Conservation (phyloP, 441 rosid genomes). For the Mallotus japonicus region DNA sequence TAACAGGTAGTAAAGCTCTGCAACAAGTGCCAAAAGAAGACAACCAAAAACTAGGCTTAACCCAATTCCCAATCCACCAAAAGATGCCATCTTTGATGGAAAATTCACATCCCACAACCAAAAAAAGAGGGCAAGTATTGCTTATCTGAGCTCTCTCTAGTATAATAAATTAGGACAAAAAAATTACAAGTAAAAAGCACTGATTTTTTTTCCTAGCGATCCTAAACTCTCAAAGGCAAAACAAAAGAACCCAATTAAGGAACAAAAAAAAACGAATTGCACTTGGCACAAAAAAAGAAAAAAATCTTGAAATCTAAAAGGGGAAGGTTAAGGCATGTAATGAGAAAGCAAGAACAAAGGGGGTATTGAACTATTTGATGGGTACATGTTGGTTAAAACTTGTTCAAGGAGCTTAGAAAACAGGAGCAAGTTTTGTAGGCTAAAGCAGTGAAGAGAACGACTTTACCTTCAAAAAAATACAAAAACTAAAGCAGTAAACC, state of each 20-base stretch:
- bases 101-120: constrained; percentile 44
- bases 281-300: too few relatives aligned
- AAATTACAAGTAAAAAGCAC: neutral
- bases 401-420: constrained; percentile 21
- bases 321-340: neutral
- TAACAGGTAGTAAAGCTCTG: constrained; percentile 66
- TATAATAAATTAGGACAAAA: neutral
- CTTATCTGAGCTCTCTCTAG: too few relatives aligned
- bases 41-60: constrained; percentile 71
- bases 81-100: constrained; percentile 47
- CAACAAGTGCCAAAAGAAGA: constrained; percentile 68
- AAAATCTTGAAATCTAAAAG: constrained; percentile 1
- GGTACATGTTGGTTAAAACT: constrained; percentile 18
- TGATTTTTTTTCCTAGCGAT: neutral
- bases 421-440: neutral
- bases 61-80: constrained; percentile 63
- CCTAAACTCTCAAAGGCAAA: neutral
- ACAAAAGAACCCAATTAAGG: neutral
- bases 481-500: neutral
- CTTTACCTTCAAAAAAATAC: constrained; percentile 1
- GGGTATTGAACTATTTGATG: neutral
- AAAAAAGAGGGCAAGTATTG: neutral
- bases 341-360: neutral
- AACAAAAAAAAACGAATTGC: neutral
- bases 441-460: constrained; percentile 9